Evolutionary conservation across 495 filamentous ascomycete genomes (phyloP), one percentile per base, ranked within the genome.

Genomic region (Chaetomidium leptoderma): DNA sequence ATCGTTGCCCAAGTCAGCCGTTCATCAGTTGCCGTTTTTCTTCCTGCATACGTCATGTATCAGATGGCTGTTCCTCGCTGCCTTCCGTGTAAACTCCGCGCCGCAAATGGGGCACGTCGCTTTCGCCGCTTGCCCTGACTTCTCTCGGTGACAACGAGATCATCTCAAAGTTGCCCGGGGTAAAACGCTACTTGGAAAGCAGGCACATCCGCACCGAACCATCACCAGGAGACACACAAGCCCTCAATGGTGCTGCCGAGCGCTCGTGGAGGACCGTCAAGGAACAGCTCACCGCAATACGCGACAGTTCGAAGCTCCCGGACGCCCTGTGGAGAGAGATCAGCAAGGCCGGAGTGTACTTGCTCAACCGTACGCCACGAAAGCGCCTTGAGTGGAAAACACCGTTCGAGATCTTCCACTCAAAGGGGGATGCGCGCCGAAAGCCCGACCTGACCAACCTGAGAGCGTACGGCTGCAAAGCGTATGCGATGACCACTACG

Each of bases 401-500:
- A 23, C 55, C 55, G 23, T 58, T 44, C 46, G 45, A 58, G 36
- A 2, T 11, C 6, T 51, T 58, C 37, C 36, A 58, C 24, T 4
- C 45, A 5, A 21, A 45, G 4, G 4, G 30, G 55, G 30, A 59
- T 19, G 17, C 35, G 33, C 10, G 2, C 10, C 30, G 27, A 5
- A 63, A 57, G 49, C 63, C 63, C 21, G 16, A 65, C 19, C 55
- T 36, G 8, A 30, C 48, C 9, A 29, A 60, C 24, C 50, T 60
- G 0, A 36, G n/a, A 49, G 44, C 17, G 9, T 46, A 30, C 9
- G 44, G 44, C 6, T 46, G 44, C 17, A 46, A 46, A 30, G 24
- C 65, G 7, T 66, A 43, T 43, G 65, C 60, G 0, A 55, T 66
- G 30, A 64, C 63, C 3, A 43, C 23, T 8, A 59, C 52, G 14